Evolutionary conservation across 1,284 basidiomycete genomes (phyloP).

Genomic region (Tilletia indica): DNA sequence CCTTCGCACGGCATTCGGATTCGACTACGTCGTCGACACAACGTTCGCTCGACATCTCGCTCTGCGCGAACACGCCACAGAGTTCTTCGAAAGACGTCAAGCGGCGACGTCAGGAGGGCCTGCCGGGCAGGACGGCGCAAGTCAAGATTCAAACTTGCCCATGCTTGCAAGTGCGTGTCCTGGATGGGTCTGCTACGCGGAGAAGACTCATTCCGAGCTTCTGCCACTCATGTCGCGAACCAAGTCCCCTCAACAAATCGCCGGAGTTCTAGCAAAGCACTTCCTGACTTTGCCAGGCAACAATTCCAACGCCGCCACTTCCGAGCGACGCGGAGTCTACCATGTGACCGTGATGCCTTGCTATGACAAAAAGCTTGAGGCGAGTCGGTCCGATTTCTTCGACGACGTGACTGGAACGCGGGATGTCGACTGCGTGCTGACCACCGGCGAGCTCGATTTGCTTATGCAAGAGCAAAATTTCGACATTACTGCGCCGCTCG

Average conservation of each 20-base stretch:
- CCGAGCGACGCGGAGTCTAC: slow-evolving; percentile 60
- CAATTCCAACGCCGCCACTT: neutral
- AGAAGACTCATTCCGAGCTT: slow-evolving; percentile 90
- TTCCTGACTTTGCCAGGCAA: slow-evolving; percentile 61
- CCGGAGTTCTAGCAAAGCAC: slow-evolving; percentile 90
- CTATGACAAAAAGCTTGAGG: slow-evolving; percentile 99
- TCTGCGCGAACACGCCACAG: slow-evolving; percentile 74
- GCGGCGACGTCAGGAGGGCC: neutral
- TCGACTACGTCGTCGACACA: slow-evolving; percentile 81
- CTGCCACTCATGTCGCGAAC: slow-evolving; percentile 82
- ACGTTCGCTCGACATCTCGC: slow-evolving; percentile 88
- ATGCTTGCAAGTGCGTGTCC: slow-evolving; percentile 96
- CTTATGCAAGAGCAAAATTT: slow-evolving; percentile 80
- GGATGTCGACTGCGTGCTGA: slow-evolving; percentile 96
- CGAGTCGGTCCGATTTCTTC: slow-evolving; percentile 65
- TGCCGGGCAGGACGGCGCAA: neutral
- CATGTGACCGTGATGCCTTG: slow-evolving; percentile 98
- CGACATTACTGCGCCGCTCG: slow-evolving; percentile 67
- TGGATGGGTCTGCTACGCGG: slow-evolving; percentile 98
- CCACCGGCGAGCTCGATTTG: slow-evolving; percentile 87
- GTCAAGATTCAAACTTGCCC: slow-evolving; percentile 63
- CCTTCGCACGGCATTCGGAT: slow-evolving; percentile 61
- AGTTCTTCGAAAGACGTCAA: slow-evolving; percentile 64
- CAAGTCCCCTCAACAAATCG: slow-evolving; percentile 89
- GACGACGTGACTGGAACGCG: slow-evolving; percentile 59